Base-by-base conservation (phyloP, 768 basidiomycete genomes). In the Hypholoma fasciculare region DNA sequence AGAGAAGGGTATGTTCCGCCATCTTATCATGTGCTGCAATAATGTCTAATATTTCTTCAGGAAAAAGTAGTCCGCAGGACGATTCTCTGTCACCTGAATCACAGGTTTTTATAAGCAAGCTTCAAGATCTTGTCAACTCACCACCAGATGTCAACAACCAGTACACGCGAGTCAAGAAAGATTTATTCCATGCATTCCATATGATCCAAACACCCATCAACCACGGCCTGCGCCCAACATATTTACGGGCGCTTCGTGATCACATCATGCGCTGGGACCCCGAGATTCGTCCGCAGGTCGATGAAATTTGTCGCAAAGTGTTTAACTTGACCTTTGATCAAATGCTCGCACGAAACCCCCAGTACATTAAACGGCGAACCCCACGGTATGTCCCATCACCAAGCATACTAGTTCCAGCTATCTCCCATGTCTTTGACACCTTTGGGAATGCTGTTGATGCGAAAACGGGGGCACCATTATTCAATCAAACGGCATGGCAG, bases 241-340 rank as follows among this genome's bases (percentile, higher is more conserved):
- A 65, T 52, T 53, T 64, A 42, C 27, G 42, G 7, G 58, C 64
- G 26, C 67, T 70, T 7, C 63, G 57, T 8, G 68, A 68, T 47
- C 68, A 69, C 34, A 50, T 66, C 1, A 46, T 70, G 50, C 58
- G 58, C 1, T 70, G 69, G 69, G 69, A 70, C 52, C 66, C 66
- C 1, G 57, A n/a, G 8, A 11, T 50, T 1, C 49, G 57, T 3
- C 16, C 19, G 19, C 7, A 14, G 20, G 69, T 69, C 13, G 63
- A 67, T 47, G 30, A 44, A 37, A 54, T 50, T 0, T 69, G 67
- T 50, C 51, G 54, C 2, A 9, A 52, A 8, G 30, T 34, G 17
- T 65, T 66, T 36, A 54, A 62, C 20, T 34, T 63, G 3, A 51
- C 57, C 1, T 59, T 69, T 54, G 54, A 68, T 56, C 58, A 65